Percentiles rank a stretch among this genome's conserved stretches.
Evolutionary conservation across 345 rosid genomes (phyloP).

Genomic region (Populus tremula): DNA sequence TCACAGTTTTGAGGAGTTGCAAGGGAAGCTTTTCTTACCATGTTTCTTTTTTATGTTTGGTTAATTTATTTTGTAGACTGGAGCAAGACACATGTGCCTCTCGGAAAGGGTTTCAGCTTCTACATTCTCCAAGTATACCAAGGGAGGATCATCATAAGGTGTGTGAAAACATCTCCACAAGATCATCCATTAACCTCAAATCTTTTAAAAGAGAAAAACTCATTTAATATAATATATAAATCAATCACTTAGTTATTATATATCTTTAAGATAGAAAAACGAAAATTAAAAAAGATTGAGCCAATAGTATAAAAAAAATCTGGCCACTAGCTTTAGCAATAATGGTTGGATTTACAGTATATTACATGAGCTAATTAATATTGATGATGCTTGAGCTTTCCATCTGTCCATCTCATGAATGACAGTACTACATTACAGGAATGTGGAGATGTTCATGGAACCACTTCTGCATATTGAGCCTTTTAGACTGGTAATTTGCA

Average conservation of each 20-base stretch:
- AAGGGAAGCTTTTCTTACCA: background rate
- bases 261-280: too few species aligned
- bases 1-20: background rate
- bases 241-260: too few species aligned
- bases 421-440: conserved; percentile 35
- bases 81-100: conserved; percentile 46
- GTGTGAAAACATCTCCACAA: background rate
- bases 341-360: too few species aligned
- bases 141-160: conserved; percentile 70
- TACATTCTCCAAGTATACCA: conserved; percentile 61
- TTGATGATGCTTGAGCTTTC: too few species aligned
- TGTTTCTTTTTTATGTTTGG: background rate
- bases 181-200: background rate
- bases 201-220: background rate
- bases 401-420: background rate
- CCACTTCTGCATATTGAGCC: conserved; percentile 64
- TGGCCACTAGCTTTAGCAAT: too few species aligned
- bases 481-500: conserved; percentile 47
- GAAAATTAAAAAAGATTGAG: too few species aligned
- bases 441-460: conserved; percentile 78
- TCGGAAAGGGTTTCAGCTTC: conserved; percentile 78
- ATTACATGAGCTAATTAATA: too few species aligned
- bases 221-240: background rate
- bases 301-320: too few species aligned
- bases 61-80: conserved; percentile 47